Evolutionary conservation across 768 basidiomycete species (phyloP), one percentile per base, ranked within the genome.

Genomic region (Suillus luteus): DNA sequence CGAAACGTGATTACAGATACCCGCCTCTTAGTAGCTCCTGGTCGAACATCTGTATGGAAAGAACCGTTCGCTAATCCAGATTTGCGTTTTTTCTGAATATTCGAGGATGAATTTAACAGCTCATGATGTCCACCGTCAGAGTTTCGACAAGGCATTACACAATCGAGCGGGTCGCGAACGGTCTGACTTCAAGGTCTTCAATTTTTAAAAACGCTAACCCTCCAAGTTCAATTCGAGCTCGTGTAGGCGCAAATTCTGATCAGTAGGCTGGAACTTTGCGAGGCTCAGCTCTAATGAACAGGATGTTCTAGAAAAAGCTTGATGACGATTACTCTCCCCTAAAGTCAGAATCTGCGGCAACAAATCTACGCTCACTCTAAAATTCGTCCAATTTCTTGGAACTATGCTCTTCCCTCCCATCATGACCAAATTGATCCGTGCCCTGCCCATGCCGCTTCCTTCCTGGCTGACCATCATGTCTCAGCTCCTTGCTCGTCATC

Each of bases 401-500:
- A 38, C 63, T 24, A 33, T 46, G n/a, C 19, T 31, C 57, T 41
- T 19, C 52, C 48, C 1, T 52, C 48, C 38, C 54, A 17, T 65
- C 54, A 27, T 65, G 57, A 27, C 66, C 66, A 7, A 67, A 73
- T 19, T 69, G 72, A 8, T 65, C 66, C 11, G 46, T 51, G 15
- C 74, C 73, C 40, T 64, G 67, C 43, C 62, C 62, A 17, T 69
- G 67, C 11, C 65, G 66, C 61, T 76, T 78, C 54, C 75, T 70
- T 22, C 73, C 70, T 48, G 67, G 62, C 38, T 69, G 67, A 31
- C 80, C 77, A 14, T 75, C 75, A 37, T 78, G 79, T 60, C 74
- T 75, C 49, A 67, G 22, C 64, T 80, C 79, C 48, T 68, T 67
- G 68, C 73, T 77, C 38, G 72, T 73, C 77, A 74, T 72, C 19